Conservation (phyloP, 164 flowering plant genomes). For the Hamamelis virginiana region DNA sequence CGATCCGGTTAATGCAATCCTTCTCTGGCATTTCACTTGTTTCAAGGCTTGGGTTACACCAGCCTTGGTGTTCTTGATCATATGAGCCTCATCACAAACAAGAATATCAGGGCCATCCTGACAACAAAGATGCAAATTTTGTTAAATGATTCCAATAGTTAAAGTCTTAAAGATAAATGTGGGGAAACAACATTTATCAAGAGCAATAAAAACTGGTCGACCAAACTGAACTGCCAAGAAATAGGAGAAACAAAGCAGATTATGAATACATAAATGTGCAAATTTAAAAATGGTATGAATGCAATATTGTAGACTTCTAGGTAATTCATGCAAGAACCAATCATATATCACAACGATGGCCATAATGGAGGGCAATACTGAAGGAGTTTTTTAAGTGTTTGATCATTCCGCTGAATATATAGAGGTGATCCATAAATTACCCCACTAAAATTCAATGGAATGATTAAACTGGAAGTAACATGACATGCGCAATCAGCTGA, state of each 20-base stretch:
- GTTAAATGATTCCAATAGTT: slow-evolving; percentile 1
- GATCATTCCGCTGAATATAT: background rate
- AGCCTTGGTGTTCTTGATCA: slow-evolving; percentile 90
- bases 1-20: slow-evolving; percentile 97
- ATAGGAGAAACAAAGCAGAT: no score
- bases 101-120: slow-evolving; percentile 98
- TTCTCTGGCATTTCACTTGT: slow-evolving; percentile 89
- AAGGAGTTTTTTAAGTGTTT: background rate
- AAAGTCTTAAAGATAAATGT: background rate
- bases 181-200: background rate
- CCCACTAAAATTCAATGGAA: background rate
- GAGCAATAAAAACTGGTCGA: background rate
- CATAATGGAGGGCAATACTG: background rate
- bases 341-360: no score
- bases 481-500: no score
- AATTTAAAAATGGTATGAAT: no score
- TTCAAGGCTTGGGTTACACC: slow-evolving; percentile 89
- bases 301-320: no score
- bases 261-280: background rate
- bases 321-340: no score
- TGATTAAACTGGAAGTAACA: background rate
- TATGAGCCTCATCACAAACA: slow-evolving; percentile 98
- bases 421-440: background rate
- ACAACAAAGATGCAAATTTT: slow-evolving; percentile 6
- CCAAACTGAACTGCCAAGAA: no score